Evolutionary conservation across 2,329 filamentous ascomycete genomes (phyloP).

Genomic region (Aspergillus luchuensis): DNA sequence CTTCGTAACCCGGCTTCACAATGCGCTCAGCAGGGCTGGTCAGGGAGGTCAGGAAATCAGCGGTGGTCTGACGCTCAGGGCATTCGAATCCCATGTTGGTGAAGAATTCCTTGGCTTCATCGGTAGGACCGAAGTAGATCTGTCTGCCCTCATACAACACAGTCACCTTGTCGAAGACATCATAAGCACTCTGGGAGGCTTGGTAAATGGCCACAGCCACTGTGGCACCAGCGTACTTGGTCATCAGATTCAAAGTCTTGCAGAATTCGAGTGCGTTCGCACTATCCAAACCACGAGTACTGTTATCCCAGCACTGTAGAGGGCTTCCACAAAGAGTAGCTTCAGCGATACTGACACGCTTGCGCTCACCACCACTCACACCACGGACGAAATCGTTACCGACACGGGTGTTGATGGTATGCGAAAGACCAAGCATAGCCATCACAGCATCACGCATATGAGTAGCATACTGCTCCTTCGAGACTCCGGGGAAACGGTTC

Average conservation of each 20-base stretch:
- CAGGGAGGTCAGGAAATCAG: slow-evolving; percentile 71
- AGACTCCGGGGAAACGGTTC: slow-evolving; percentile 43
- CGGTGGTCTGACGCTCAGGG: slow-evolving; percentile 68
- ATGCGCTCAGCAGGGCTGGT: slow-evolving; percentile 66
- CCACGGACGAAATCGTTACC: slow-evolving; percentile 62
- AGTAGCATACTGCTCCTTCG: slow-evolving; percentile 45
- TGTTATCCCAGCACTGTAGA: slow-evolving; percentile 52
- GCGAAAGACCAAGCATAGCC: slow-evolving; percentile 49
- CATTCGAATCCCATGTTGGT: slow-evolving; percentile 70
- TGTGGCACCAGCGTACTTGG: slow-evolving; percentile 53
- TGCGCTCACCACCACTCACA: slow-evolving; percentile 63
- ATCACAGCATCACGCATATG: slow-evolving; percentile 51
- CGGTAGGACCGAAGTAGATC: slow-evolving; percentile 72
- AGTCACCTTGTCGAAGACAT: slow-evolving; percentile 70
- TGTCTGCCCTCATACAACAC: slow-evolving; percentile 75
- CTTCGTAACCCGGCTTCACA: slow-evolving; percentile 61
- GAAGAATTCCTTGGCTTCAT: slow-evolving; percentile 66
- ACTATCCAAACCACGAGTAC: slow-evolving; percentile 55
- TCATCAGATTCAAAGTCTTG: slow-evolving; percentile 52
- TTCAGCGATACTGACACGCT: slow-evolving; percentile 65
- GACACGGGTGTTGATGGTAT: slow-evolving; percentile 55
- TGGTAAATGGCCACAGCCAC: slow-evolving; percentile 61
- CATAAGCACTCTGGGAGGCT: slow-evolving; percentile 51
- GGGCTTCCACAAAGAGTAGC: slow-evolving; percentile 50
- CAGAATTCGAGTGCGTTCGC: slow-evolving; percentile 61